Conservation (phyloP, 768 basidiomycete species). For the Boletus speciosus region DNA sequence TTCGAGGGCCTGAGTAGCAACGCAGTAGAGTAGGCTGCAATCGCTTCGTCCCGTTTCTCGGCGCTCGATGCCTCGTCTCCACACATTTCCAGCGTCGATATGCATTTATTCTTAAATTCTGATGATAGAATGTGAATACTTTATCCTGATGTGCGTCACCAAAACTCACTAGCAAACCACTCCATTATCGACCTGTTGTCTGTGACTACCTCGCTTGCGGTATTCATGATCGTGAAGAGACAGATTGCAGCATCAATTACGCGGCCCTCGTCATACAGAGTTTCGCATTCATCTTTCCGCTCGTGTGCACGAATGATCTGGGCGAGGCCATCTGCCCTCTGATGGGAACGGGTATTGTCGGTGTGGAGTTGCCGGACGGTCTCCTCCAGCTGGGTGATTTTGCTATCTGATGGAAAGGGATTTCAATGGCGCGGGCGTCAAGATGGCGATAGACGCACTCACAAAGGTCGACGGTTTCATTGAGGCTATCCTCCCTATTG, state of each 20-base stretch:
- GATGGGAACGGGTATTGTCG: not conserved
- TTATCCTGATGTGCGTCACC: rapidly evolving
- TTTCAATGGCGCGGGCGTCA: not conserved
- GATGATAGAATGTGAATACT: not conserved
- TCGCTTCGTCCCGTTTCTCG: not conserved
- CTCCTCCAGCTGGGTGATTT: not conserved
- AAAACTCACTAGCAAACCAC: conserved; percentile 5
- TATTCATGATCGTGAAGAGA: not conserved
- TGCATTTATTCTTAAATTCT: conserved; percentile 4
- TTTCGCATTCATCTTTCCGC: not conserved
- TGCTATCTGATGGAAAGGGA: not conserved
- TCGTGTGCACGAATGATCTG: not conserved
- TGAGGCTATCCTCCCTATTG: not conserved
- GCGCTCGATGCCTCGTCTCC: not conserved
- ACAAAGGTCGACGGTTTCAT: not conserved
- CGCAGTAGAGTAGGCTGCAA: not conserved
- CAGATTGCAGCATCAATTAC: conserved; percentile 1
- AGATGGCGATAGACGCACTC: not conserved
- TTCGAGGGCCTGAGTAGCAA: not conserved
- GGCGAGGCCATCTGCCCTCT: not conserved
- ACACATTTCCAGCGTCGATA: not conserved
- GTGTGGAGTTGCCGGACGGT: not conserved
- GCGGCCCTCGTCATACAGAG: not conserved
- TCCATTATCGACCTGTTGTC: not conserved
- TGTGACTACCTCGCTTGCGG: not conserved